Evolutionary conservation across 1,284 basidiomycete genomes (phyloP), one percentile per base, ranked within the genome.

Genomic region (Pseudozyma hubeiensis): DNA sequence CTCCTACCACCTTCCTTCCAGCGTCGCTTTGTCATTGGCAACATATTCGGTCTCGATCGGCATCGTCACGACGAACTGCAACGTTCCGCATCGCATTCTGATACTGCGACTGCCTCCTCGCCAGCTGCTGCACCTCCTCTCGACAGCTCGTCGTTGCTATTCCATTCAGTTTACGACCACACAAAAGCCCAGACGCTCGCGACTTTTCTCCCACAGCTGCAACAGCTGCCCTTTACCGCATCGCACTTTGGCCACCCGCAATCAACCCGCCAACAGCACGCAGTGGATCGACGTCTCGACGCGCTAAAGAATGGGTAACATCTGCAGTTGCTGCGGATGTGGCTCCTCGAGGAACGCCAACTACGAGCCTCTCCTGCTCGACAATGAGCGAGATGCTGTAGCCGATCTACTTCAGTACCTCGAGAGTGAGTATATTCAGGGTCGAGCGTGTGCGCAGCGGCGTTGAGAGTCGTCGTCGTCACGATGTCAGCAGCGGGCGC

Each of bases 331-430:
- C 69, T 73, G 66, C 59, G 75, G 63, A 34, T 64, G 66, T 53
- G 58, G 63, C 53, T 62, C 53, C 47, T 69, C 69, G 24, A 62
- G 60, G 53, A 59, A 65, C 46, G 58, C 53, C 57, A 77, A 80
- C 66, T 83, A 84, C 66, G 96, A 99, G 86, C 96, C 97, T 40
- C 87, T 99, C 60, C 88, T 99, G 59, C 88, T 98, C 58, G 97
- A 99, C 88, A 98, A 96, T 84, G 96, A 99, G 87, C 90, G 97
- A 77, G 96, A 99, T 87, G 97, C 96, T 7, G 96, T 99, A 30
- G 97, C 97, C 37, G 97, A 99, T 86, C 88, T 99, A 58, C 89
- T 99, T 7, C 96, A 98, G 85, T 98, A 94, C 85, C 90, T 99
- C 67, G 96, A 99, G 87, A 98, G 96, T 97, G 85, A 84, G 81